A percentile compares a stretch with the other conserved stretches of the same genome.
Conservation (phyloP, 2,329 filamentous ascomycete species). For the Akanthomyces muscarius region DNA sequence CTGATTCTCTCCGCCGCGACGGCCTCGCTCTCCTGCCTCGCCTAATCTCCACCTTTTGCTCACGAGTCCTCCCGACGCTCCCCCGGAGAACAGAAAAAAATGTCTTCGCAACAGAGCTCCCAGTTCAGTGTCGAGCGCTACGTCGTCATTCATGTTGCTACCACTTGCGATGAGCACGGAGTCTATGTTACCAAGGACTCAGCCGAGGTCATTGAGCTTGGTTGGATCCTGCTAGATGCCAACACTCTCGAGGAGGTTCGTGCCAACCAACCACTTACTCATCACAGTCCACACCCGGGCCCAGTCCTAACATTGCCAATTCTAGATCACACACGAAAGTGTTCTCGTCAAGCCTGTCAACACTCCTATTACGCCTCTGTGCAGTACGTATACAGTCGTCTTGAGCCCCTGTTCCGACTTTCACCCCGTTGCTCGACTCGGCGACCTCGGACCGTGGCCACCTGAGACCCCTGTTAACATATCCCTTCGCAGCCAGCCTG, state of each 20-base stretch:
- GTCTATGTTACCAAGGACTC: constrained; percentile 99
- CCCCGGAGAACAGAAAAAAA: constrained; percentile 25
- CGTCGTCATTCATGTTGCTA: constrained; percentile 96
- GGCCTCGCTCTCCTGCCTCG: constrained; percentile 16
- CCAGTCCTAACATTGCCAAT: constrained; percentile 9
- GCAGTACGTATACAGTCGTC: constrained; percentile 68
- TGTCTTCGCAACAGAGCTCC: constrained; percentile 41
- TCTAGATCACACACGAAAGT: constrained; percentile 86
- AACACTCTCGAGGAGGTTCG: constrained; percentile 88
- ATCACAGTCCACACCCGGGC: not conserved
- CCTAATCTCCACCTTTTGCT: constrained; percentile 22
- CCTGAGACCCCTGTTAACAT: constrained; percentile 14
- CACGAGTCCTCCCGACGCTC: constrained; percentile 23
- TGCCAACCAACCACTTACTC: not conserved
- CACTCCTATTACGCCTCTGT: constrained; percentile 95
- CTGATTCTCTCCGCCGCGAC: constrained; percentile 9
- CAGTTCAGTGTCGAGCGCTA: constrained; percentile 86
- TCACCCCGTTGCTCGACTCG: constrained; percentile 18
- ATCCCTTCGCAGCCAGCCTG: constrained; percentile 67
- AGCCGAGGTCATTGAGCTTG: constrained; percentile 97
- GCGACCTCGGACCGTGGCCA: not conserved
- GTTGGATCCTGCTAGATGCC: constrained; percentile 92
- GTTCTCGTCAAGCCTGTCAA: constrained; percentile 98
- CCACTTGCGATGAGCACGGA: constrained; percentile 97
- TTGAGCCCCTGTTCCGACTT: constrained; percentile 17